A percentile compares a stretch with the other conserved stretches of the same genome.
phyloP scores from a whole-genome alignment of 2,329 filamentous ascomycete genomes.

The Paraphaeosphaeria minitans region DNA sequence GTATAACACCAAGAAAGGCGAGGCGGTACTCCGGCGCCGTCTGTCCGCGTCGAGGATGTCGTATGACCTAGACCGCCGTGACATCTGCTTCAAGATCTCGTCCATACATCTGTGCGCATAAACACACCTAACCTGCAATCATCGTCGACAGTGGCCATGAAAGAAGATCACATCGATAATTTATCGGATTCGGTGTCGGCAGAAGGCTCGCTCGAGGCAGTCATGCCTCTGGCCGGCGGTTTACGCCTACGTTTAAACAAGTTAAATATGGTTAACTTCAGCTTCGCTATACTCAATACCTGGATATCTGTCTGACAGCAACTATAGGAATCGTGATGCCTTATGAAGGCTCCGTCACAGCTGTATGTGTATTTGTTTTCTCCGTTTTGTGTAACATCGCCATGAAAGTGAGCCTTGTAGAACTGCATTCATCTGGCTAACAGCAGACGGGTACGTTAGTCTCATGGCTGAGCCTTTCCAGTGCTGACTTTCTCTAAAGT shows the following conservation, averaged over 20 bases:
- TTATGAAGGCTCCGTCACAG: conserved; percentile 48
- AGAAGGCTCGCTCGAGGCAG: neutral
- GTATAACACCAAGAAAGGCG: neutral
- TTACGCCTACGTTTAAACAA: conserved; percentile 48
- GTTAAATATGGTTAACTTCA: conserved; percentile 52
- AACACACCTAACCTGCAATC: neutral
- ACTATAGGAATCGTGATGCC: conserved; percentile 46
- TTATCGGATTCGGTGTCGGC: neutral
- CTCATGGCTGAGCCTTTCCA: neutral
- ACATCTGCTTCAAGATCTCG: neutral
- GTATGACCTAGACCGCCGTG: neutral
- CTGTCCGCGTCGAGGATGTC: neutral
- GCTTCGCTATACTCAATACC: conserved; percentile 53
- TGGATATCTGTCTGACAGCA: conserved; percentile 52
- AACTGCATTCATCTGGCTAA: conserved; percentile 54
- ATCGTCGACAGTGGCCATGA: neutral
- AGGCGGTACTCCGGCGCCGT: neutral
- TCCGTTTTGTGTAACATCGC: conserved; percentile 54
- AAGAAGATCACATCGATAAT: neutral
- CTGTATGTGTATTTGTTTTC: conserved; percentile 55
- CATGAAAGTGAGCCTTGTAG: conserved; percentile 51
- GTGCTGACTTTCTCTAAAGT: neutral
- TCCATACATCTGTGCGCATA: neutral
- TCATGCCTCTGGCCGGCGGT: conserved; percentile 16
- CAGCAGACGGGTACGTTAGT: conserved; percentile 51